These are phyloP conservation scores for Hymenoscyphus occultus DNA, from an alignment of 2,329 filamentous ascomycete genomes.

Conservation along the genomic window DNA sequence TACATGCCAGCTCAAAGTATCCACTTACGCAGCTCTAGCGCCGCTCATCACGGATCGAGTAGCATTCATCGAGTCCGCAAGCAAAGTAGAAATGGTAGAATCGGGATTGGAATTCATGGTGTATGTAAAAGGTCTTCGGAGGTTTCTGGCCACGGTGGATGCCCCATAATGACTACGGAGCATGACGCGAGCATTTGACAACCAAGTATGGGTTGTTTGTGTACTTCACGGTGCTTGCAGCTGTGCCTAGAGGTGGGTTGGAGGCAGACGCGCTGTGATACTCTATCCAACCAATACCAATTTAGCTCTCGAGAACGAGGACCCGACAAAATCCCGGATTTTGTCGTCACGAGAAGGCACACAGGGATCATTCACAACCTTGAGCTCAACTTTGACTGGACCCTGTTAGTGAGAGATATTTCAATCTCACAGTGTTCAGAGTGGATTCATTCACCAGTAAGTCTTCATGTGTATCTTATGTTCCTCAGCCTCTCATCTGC, in stretches of 20 bases:
- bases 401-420: background rate
- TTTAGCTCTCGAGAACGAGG: background rate
- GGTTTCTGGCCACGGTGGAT: constrained; percentile 31
- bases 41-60: constrained; percentile 18
- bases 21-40: constrained; percentile 26
- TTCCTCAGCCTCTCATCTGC: background rate
- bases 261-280: constrained; percentile 29
- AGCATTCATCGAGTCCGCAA: constrained; percentile 25
- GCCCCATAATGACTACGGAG: constrained; percentile 37
- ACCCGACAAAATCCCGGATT: background rate
- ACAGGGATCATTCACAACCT: background rate
- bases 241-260: constrained; percentile 1
- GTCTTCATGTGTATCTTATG: background rate
- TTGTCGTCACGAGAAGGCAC: constrained; percentile 5
- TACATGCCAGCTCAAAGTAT: background rate
- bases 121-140: constrained; percentile 26
- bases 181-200: constrained; percentile 33
- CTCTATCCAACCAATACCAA: constrained; percentile 21
- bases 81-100: constrained; percentile 13
- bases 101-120: constrained; percentile 24
- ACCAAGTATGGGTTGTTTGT: background rate
- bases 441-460: background rate
- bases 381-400: background rate
- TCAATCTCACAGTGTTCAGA: background rate
- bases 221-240: constrained; percentile 8